Base-by-base conservation (phyloP, 306 rosid genomes). In the Begonia peltatifolia region DNA sequence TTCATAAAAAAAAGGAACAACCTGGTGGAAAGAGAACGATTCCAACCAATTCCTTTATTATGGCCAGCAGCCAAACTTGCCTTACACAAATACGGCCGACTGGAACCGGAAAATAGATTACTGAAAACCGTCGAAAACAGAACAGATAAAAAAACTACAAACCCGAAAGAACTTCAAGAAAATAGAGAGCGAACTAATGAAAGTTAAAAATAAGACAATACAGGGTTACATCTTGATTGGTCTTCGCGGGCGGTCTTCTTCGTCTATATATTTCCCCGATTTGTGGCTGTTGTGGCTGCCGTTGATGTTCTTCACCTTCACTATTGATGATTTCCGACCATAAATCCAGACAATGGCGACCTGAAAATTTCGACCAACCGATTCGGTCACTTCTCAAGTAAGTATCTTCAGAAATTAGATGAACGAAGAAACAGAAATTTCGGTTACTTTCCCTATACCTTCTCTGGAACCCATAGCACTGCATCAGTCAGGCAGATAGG, bases 1-100 rank as follows among this genome's bases (percentile, higher is more conserved):
- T 30, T 30, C 38, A 30, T 6, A 35, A 57, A 36, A 52, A 42
- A 22, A 42, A 46, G 14, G 42, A 59, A 58, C 23, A 60, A 85
- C 97, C 97, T 85, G 66, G 83, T 73, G 18, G 95, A 90, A 46
- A 90, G 97, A 30, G 83, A 61, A 14, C 97, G 92, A 41, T 71
- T 86, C 95, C 99, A 90, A 73, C 95, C 85, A 54, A 81, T 75
- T 63, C 95, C 68, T 55, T 81, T 80, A 52, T 15, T 62, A 1
- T 16, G 65, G 42, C 53, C 87, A 12, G 76, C 71, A 20, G 61
- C 92, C 53, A 90, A 63, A 68, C 87, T 83, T 23, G 47, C 68
- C 54, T 94, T 75, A 50, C 18, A 35, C 54, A 68, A 41, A n/a
- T 18, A 57, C 36, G 43, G 64, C 7, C 61, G 61, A 47, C 22